Evolutionary conservation across 345 rosid species (phyloP).

Genomic region (Corchorus olitorius): DNA sequence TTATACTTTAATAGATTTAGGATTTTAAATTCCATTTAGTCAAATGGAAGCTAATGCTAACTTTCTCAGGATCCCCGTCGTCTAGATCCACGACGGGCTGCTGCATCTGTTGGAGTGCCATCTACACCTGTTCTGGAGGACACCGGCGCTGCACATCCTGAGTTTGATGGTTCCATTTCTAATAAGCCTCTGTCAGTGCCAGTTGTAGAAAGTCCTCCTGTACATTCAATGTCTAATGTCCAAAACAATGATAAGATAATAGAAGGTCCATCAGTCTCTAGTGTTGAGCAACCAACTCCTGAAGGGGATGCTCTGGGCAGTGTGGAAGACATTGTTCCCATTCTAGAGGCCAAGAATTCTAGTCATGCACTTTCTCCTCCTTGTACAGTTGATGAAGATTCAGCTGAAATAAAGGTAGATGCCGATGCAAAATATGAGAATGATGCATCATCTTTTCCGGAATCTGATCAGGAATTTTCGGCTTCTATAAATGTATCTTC

Average conservation of each 20-base stretch:
- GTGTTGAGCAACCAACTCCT: slow-evolving; percentile 42
- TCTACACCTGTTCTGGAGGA: slow-evolving; percentile 50
- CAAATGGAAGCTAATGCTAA: slow-evolving; percentile 30
- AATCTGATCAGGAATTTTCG: slow-evolving; percentile 52
- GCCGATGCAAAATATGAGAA: slow-evolving; percentile 45
- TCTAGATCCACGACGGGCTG: slow-evolving; percentile 80
- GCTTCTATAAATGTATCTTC: slow-evolving; percentile 40
- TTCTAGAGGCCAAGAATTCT: slow-evolving; percentile 46
- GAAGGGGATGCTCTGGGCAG: slow-evolving; percentile 47
- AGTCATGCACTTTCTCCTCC: slow-evolving; percentile 49
- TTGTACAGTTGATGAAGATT: slow-evolving; percentile 48
- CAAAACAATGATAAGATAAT: slow-evolving; percentile 45
- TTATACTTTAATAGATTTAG: neutral
- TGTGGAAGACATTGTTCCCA: slow-evolving; percentile 43
- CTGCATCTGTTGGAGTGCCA: slow-evolving; percentile 48
- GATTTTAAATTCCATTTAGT: slow-evolving; percentile 8
- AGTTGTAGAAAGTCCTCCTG: slow-evolving; percentile 42
- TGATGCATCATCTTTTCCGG: slow-evolving; percentile 43
- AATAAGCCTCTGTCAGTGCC: slow-evolving; percentile 48
- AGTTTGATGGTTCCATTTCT: slow-evolving; percentile 52
- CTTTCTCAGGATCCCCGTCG: slow-evolving; percentile 95
- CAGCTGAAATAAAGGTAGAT: slow-evolving; percentile 45
- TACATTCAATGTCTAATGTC: slow-evolving; percentile 33
- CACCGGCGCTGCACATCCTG: slow-evolving; percentile 38
- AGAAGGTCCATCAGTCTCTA: slow-evolving; percentile 45